These are phyloP conservation scores for Phytophthora kernoviae DNA, from an alignment of 352 stramenopile genomes.

Conservation along the genomic window DNA sequence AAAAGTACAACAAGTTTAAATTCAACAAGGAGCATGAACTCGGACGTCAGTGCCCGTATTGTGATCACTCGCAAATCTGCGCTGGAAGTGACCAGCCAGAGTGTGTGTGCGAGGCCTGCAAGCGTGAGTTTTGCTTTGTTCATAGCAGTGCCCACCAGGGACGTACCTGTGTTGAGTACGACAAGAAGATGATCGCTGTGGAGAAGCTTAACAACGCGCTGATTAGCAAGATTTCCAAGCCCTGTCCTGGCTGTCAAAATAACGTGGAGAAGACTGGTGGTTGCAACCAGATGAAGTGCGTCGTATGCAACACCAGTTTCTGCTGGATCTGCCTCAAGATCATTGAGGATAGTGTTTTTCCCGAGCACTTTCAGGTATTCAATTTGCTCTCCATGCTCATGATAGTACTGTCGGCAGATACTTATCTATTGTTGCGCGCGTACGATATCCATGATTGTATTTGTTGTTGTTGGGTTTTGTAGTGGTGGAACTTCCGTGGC, in stretches of 20 bases:
- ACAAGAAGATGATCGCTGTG: slow-evolving; percentile 74
- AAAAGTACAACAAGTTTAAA: slow-evolving; percentile 84
- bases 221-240: slow-evolving; percentile 82
- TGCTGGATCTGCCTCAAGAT: slow-evolving; percentile 89
- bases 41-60: slow-evolving; percentile 64
- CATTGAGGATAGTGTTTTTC: slow-evolving; percentile 87
- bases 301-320: slow-evolving; percentile 82
- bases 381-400: too few species aligned
- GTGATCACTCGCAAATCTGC: slow-evolving; percentile 62
- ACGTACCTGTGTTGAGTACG: slow-evolving; percentile 75
- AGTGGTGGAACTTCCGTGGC: slow-evolving; percentile 84
- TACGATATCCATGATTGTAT: too few species aligned
- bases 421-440: too few species aligned
- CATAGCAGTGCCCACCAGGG: slow-evolving; percentile 86
- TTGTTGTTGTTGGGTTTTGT: background rate
- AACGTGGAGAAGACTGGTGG: slow-evolving; percentile 90
- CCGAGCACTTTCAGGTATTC: slow-evolving; percentile 82
- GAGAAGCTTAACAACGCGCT: slow-evolving; percentile 84
- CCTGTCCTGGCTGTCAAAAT: slow-evolving; percentile 87
- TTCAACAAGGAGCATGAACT: slow-evolving; percentile 82
- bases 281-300: slow-evolving; percentile 93
- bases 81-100: slow-evolving; percentile 44
- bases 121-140: slow-evolving; percentile 82
- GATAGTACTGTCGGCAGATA: too few species aligned
- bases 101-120: slow-evolving; percentile 48